phyloP scores from a whole-genome alignment of 352 stramenopile genomes.

The Phytophthora uliginosa region DNA sequence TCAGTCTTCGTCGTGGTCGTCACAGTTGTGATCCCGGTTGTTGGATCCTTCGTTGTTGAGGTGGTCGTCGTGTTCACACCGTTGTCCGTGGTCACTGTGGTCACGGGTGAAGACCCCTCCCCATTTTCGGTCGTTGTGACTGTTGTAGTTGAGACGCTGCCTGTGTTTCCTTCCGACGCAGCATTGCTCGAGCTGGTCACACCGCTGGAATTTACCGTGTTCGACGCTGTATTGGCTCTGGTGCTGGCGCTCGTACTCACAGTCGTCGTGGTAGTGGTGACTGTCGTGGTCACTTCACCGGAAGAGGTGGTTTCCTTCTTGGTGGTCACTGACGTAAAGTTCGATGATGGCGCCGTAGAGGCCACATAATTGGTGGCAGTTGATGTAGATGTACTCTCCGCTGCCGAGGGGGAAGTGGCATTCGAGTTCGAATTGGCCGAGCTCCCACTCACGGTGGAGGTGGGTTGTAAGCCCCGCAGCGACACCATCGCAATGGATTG shows the following conservation, averaged over 20 bases:
- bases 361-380: background rate
- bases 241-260: conserved; percentile 18
- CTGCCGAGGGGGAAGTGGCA: background rate
- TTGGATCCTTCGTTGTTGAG: conserved; percentile 22
- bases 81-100: conserved; percentile 27
- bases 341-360: conserved; percentile 5
- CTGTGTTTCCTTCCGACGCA: conserved; percentile 5
- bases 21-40: conserved; percentile 28
- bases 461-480: conserved; percentile 29
- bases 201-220: conserved; percentile 5
- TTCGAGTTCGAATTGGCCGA: background rate
- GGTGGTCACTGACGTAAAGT: conserved; percentile 26
- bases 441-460: conserved; percentile 12
- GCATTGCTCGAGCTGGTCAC: conserved; percentile 10
- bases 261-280: conserved; percentile 29
- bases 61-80: conserved; percentile 27
- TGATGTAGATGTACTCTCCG: conserved; percentile 13
- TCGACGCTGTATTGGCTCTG: conserved; percentile 8
- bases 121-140: conserved; percentile 15
- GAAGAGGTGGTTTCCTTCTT: conserved; percentile 27
- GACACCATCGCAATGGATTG: conserved; percentile 30
- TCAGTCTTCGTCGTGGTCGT: conserved; percentile 23
- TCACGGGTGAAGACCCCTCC: conserved; percentile 23
- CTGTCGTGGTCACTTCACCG: conserved; percentile 27
- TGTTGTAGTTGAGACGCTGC: conserved; percentile 23